A percentile compares a stretch with the other conserved stretches of the same genome.
These are phyloP conservation scores for Lactarius vividus DNA, from an alignment of 768 basidiomycete genomes.

Conservation along the genomic window DNA sequence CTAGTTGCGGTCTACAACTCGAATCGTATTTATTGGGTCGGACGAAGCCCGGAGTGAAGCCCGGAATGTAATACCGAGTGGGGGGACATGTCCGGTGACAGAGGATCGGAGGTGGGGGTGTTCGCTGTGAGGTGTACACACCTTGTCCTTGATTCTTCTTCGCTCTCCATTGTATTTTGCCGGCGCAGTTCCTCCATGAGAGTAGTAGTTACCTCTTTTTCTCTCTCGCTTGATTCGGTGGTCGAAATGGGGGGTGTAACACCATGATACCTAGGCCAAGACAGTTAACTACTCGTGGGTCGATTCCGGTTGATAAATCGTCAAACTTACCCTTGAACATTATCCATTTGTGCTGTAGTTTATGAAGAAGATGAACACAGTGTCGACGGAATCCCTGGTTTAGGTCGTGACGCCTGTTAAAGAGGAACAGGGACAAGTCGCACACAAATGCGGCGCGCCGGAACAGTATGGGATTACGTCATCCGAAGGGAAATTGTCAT, in stretches of 20 bases:
- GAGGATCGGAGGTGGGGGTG: not conserved
- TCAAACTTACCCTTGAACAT: constrained; percentile 18
- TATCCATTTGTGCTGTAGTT: constrained; percentile 19
- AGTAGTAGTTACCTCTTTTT: constrained; percentile 78
- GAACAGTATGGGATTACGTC: constrained; percentile 10
- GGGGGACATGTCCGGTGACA: constrained; percentile 3
- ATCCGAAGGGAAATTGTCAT: constrained; percentile 3
- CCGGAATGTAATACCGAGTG: not conserved
- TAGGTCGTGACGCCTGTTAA: not conserved
- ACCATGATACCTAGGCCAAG: constrained; percentile 60
- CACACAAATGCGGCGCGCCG: not conserved
- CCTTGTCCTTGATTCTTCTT: constrained; percentile 86
- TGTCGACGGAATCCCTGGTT: not conserved
- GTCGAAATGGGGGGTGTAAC: constrained; percentile 86
- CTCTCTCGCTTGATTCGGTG: constrained; percentile 67
- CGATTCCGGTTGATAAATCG: not conserved
- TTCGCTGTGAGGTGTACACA: constrained; percentile 33
- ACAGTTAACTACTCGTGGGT: not conserved
- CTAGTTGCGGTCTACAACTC: constrained; percentile 15
- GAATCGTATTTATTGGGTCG: not conserved
- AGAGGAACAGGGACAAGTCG: not conserved
- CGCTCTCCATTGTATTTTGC: constrained; percentile 86
- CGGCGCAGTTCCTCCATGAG: constrained; percentile 88
- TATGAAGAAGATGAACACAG: not conserved
- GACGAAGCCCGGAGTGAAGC: not conserved